phyloP scores from a whole-genome alignment of 169 alveolate genomes.

The Plasmodium malariae region DNA sequence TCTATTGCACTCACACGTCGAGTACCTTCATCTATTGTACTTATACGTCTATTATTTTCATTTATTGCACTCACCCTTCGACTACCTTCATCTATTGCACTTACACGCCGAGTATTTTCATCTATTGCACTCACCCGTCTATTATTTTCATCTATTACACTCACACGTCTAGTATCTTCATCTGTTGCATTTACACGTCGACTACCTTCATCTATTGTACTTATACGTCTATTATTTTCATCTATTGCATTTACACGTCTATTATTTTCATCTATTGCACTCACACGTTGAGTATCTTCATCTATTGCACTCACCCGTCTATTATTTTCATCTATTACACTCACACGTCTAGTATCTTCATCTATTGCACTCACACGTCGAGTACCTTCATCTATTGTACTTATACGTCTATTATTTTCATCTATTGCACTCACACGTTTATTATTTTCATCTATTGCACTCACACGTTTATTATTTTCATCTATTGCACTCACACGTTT shows the following conservation, averaged over 20 bases:
- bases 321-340: background rate
- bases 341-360: background rate
- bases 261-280: background rate
- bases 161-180: background rate
- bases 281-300: background rate
- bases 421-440: background rate
- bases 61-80: background rate
- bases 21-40: background rate
- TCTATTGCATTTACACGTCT: background rate
- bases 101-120: background rate
- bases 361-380: background rate
- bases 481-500: background rate
- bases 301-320: background rate
- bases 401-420: background rate
- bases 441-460: background rate
- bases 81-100: background rate
- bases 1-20: too few relatives aligned
- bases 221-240: background rate
- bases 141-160: too few relatives aligned
- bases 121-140: background rate
- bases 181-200: background rate
- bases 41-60: background rate
- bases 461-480: background rate
- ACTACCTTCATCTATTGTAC: background rate
- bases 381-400: background rate